Conservation (phyloP, 495 filamentous ascomycete genomes). For the Aspergillus cavernicola region DNA sequence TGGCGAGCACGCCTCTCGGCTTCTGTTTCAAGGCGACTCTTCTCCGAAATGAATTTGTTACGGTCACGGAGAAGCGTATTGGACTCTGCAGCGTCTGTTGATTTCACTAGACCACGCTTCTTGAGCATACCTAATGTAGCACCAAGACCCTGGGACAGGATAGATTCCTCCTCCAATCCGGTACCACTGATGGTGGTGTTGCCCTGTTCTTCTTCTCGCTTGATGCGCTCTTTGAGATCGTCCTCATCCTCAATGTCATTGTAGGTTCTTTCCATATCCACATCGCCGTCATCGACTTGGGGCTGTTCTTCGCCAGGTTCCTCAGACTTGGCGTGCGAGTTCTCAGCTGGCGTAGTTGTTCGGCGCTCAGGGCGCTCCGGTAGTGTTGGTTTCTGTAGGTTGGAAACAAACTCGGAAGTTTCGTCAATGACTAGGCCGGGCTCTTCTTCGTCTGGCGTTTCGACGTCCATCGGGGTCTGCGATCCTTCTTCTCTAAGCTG, state of each 20-base stretch:
- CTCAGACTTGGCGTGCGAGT: conserved; percentile 44
- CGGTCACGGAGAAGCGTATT: conserved; percentile 70
- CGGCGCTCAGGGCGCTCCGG: conserved; percentile 55
- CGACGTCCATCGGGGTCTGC: conserved; percentile 49
- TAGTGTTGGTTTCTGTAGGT: conserved; percentile 65
- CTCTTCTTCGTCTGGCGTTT: conserved; percentile 50
- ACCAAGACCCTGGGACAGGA: conserved; percentile 71
- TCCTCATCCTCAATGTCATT: conserved; percentile 55
- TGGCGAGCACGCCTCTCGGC: conserved; percentile 73
- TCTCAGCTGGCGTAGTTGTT: conserved; percentile 36
- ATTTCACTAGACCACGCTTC: conserved; percentile 75
- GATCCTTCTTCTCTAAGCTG: conserved; percentile 74
- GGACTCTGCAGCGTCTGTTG: conserved; percentile 55
- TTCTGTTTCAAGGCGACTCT: conserved; percentile 64
- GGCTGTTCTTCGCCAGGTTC: conserved; percentile 47
- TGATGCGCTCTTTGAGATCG: conserved; percentile 44
- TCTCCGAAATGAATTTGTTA: conserved; percentile 77
- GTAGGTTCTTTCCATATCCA: conserved; percentile 59
- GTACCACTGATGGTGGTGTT: conserved; percentile 58
- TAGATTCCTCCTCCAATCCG: conserved; percentile 82
- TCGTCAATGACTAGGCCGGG: conserved; percentile 87
- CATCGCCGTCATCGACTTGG: conserved; percentile 54
- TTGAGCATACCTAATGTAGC: conserved; percentile 76
- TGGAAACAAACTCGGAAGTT: conserved; percentile 89
- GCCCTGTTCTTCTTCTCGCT: conserved; percentile 46